Conservation (phyloP, 129 eudicot genomes). For the Helichrysum umbraculigerum region DNA sequence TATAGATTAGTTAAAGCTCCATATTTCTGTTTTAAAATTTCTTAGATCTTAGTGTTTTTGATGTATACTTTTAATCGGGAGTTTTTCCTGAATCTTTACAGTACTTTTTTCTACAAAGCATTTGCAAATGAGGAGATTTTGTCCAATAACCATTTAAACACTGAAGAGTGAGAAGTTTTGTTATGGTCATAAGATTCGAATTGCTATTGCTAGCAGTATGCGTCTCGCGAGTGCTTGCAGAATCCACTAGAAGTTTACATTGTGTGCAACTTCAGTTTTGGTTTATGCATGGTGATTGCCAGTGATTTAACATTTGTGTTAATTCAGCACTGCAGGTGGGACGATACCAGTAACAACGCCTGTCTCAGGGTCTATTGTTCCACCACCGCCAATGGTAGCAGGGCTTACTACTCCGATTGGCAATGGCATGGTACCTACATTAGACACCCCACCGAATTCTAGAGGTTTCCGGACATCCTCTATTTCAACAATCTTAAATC, state of each 20-base stretch:
- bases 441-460: constrained; percentile 38
- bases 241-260: neutral
- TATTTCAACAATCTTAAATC: neutral
- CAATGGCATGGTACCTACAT: constrained; percentile 37
- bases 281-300: neutral
- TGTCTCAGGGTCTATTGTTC: constrained; percentile 9
- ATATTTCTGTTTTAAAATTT: neutral
- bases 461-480: constrained; percentile 20
- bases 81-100: neutral
- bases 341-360: constrained; percentile 37
- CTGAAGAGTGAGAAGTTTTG: neutral
- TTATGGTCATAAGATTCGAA: neutral
- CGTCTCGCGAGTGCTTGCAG: neutral
- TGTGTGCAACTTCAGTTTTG: neutral
- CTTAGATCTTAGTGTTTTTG: neutral
- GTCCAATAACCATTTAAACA: neutral
- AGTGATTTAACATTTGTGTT: neutral
- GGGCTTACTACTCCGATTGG: constrained; percentile 42
- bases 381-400: constrained; percentile 42
- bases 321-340: constrained; percentile 70
- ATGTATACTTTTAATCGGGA: neutral
- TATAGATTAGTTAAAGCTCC: neutral
- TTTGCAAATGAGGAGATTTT: neutral
- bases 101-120: neutral
- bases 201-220: neutral